These are phyloP conservation scores for Stemphylium beticola DNA, from an alignment of 2,329 filamentous ascomycete genomes.

Conservation along the genomic window DNA sequence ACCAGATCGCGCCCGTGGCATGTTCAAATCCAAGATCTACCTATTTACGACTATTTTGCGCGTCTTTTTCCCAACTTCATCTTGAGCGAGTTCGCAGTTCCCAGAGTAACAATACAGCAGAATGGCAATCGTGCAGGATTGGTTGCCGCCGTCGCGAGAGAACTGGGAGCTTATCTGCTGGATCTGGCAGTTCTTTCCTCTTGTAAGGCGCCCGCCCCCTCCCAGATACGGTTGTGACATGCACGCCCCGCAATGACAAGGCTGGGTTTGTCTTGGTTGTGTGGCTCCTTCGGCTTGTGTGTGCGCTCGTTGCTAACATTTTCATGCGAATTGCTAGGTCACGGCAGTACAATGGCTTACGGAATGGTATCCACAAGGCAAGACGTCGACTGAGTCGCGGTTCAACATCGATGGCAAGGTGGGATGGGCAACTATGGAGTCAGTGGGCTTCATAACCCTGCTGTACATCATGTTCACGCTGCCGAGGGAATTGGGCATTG, in stretches of 20 bases:
- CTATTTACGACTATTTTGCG: not conserved
- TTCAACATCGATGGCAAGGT: constrained; percentile 89
- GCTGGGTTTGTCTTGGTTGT: constrained; percentile 5
- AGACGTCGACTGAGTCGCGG: constrained; percentile 76
- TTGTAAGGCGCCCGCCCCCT: constrained; percentile 46
- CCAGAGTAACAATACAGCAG: not conserved
- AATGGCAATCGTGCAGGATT: constrained; percentile 53
- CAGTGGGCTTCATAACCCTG: constrained; percentile 75
- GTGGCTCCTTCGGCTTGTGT: no score
- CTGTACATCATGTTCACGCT: constrained; percentile 79
- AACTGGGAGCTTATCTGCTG: constrained; percentile 56
- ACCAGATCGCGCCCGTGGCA: not conserved
- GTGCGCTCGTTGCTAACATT: no score
- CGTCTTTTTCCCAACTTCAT: not conserved
- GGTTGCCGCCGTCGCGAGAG: constrained; percentile 58
- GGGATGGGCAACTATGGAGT: constrained; percentile 90
- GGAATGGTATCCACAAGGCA: constrained; percentile 88
- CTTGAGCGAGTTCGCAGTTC: not conserved
- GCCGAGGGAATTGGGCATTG: constrained; percentile 63
- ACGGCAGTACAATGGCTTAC: constrained; percentile 74
- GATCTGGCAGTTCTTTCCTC: constrained; percentile 58
- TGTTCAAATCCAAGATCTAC: not conserved
- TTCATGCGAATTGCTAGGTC: constrained; percentile 57
- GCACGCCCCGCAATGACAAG: not conserved
- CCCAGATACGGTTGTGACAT: not conserved